Evolutionary conservation across 805 yeast genomes (phyloP), one percentile per base, ranked within the genome.

Genomic region (Cyberlindnera sargentensis): DNA sequence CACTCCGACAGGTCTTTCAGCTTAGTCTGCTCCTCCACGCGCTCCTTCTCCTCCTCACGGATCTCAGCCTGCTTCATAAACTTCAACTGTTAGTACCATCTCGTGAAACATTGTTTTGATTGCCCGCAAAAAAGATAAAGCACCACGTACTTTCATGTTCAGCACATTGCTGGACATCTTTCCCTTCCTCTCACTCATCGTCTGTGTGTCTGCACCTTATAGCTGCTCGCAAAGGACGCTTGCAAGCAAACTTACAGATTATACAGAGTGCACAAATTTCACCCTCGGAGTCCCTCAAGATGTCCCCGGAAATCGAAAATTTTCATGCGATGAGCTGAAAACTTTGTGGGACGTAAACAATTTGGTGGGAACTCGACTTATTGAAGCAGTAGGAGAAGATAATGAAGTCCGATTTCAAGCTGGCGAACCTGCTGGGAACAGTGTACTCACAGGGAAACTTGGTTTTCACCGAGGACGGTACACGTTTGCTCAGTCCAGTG

Each of bases 381-480:
- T 15, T 15, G 20, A 15, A 15, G 20, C 20, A 15, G 20, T 15
- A 24, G 15, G 20, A 24, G 25, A 26, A 26, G 28, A 20, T 10
- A 3, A 87, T 88, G 95, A 86, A 81, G 68, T 81, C 95, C n/a
- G 95, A 87, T 66, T 88, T 83, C 62, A 40, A 82, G 73, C 84
- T 93, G 55, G 80, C 95, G 31, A 93, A 91, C 65, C 71, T 93
- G 30, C 68, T 93, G 54, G 99, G 99, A 28, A 90, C 98, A 0
- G 98, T 93, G 3, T 93, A 93, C 60, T 72, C 95, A 40, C 86
- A 84, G 59, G 99, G 98, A n/a, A 89, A 91, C 61, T 66, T 93
- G 27, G 71, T 82, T 5, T 93, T 83, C 67, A 82, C 95, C 1
- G 78, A 82, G 1, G 96, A 90, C 59, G 99, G 99, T 3, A 78